Evolutionary conservation across 2,329 filamentous ascomycete genomes (phyloP).

Genomic region (Ciborinia camelliae): DNA sequence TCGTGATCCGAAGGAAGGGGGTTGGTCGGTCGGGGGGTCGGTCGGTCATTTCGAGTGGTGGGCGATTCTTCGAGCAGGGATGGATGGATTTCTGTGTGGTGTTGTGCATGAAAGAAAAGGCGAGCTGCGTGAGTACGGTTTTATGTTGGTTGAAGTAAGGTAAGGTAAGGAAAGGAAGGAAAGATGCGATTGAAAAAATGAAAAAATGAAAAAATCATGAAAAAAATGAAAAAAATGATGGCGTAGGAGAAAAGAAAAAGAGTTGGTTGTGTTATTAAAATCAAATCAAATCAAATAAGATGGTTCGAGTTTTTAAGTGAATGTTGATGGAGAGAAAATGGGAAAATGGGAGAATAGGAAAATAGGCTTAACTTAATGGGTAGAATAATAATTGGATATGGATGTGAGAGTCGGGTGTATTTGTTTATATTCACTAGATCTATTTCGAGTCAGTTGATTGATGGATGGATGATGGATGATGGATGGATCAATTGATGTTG

Average conservation of each 20-base stretch:
- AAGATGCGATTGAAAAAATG: not conserved
- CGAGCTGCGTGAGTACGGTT: conserved; percentile 2
- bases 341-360: no score
- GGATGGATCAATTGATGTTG: not conserved
- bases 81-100: not conserved
- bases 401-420: not conserved
- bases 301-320: not conserved
- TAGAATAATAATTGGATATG: not conserved
- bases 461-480: no score
- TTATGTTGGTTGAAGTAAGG: not conserved
- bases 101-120: conserved; percentile 13
- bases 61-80: not conserved
- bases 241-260: not conserved
- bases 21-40: no score
- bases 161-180: not conserved
- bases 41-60: not conserved
- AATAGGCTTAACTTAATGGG: not conserved
- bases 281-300: no score
- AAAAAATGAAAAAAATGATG: no score
- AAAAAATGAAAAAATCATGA: not conserved
- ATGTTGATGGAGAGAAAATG: no score
- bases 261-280: not conserved
- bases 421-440: not conserved
- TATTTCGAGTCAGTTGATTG: not conserved
- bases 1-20: conserved; percentile 3